Percentiles rank a stretch among this genome's conserved stretches.
phyloP scores from a whole-genome alignment of 1,139 yeast genomes.

The Kodamaea suecica region DNA sequence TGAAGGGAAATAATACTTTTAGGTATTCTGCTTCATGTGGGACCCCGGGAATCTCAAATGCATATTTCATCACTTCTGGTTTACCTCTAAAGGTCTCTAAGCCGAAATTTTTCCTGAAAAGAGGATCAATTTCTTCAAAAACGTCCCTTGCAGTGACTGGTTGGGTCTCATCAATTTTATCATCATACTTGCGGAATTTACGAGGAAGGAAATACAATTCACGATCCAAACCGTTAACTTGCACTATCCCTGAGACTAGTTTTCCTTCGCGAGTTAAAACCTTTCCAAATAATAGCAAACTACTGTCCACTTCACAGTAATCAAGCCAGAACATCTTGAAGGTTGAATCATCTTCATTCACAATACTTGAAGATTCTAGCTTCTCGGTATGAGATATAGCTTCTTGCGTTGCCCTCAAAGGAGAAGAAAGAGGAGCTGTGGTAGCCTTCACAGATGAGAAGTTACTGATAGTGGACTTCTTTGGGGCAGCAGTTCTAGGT shows the following conservation, averaged over 20 bases:
- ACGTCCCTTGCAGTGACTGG: conserved; percentile 60
- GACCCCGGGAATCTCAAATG: conserved; percentile 78
- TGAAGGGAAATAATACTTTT: conserved; percentile 72
- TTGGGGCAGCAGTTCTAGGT: conserved; percentile 30
- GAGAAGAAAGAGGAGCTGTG: conserved; percentile 25
- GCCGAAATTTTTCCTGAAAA: conserved; percentile 60
- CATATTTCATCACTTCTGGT: conserved; percentile 74
- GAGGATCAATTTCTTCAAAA: conserved; percentile 70
- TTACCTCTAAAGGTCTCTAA: conserved; percentile 64
- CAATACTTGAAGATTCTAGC: conserved; percentile 41
- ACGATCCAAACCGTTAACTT: conserved; percentile 65
- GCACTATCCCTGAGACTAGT: conserved; percentile 73
- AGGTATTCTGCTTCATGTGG: conserved; percentile 82
- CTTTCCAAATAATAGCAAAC: conserved; percentile 82
- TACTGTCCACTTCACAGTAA: conserved; percentile 71
- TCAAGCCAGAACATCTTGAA: conserved; percentile 90
- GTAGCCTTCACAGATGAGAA: conserved; percentile 10
- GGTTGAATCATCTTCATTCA: conserved; percentile 28
- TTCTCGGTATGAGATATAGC: conserved; percentile 37
- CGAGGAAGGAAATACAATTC: conserved; percentile 81
- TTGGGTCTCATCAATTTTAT: conserved; percentile 24
- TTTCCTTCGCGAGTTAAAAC: conserved; percentile 56
- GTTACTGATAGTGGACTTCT: conserved; percentile 9
- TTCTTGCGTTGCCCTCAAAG: conserved; percentile 18
- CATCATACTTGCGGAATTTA: conserved; percentile 25